phyloP scores from a whole-genome alignment of 495 filamentous ascomycete genomes.

The Xylaria telfairii region DNA sequence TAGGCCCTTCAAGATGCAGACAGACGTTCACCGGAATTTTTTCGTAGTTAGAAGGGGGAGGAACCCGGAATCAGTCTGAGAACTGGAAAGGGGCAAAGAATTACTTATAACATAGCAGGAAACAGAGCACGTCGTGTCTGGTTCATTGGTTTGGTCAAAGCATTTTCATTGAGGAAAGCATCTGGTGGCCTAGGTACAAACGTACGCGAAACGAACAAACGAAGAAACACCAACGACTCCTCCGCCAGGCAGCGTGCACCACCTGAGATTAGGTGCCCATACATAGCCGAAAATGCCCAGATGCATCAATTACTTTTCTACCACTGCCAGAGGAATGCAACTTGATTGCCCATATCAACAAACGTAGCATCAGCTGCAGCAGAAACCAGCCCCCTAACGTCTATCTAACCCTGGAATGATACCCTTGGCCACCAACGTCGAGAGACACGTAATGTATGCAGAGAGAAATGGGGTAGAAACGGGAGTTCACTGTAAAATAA shows the following conservation, averaged over 20 bases:
- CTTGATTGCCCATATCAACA: slow-evolving; percentile 28
- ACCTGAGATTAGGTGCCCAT: slow-evolving; percentile 41
- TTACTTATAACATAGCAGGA: not conserved
- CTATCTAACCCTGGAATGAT: slow-evolving; percentile 30
- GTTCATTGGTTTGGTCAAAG: slow-evolving; percentile 23
- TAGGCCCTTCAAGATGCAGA: not conserved
- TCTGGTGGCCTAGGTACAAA: slow-evolving; percentile 41
- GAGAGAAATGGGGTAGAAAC: slow-evolving; percentile 18
- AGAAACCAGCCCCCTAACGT: slow-evolving; percentile 31
- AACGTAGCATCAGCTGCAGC: slow-evolving; percentile 30
- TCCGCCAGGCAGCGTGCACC: slow-evolving; percentile 35
- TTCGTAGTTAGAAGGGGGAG: not conserved
- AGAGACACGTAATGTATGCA: slow-evolving; percentile 27
- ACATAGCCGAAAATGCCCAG: slow-evolving; percentile 39
- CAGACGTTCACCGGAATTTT: not conserved
- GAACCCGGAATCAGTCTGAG: not conserved
- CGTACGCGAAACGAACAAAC: slow-evolving; percentile 33
- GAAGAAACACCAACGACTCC: slow-evolving; percentile 36
- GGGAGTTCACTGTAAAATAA: not conserved
- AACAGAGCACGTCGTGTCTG: not conserved
- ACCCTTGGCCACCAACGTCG: slow-evolving; percentile 30
- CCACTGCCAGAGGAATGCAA: slow-evolving; percentile 30
- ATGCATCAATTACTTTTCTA: slow-evolving; percentile 40
- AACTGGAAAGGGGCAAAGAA: not conserved
- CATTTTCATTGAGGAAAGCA: slow-evolving; percentile 39